Percentiles rank a stretch among this genome's conserved stretches.
Conservation (phyloP, 768 basidiomycete species). For the Russula virescens region DNA sequence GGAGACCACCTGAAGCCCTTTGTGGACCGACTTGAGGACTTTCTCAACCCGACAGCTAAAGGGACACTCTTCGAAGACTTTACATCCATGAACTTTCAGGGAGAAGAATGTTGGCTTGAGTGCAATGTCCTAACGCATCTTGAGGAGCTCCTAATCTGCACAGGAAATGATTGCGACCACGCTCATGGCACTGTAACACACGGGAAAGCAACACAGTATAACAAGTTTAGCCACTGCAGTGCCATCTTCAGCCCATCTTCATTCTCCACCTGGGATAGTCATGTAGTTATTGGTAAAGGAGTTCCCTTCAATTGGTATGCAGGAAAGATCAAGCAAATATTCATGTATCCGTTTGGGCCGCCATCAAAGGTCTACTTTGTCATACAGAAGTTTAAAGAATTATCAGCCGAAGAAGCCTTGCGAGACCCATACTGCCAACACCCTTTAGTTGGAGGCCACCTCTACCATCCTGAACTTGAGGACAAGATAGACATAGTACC, state of each 20-base stretch:
- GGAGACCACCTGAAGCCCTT: neutral
- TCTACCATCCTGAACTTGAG: neutral
- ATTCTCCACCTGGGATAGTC: neutral
- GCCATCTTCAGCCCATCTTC: neutral
- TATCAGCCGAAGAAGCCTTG: neutral
- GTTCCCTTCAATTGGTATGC: neutral
- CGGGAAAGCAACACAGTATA: neutral
- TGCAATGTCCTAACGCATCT: neutral
- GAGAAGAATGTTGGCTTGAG: neutral
- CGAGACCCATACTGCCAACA: neutral
- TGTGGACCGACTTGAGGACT: no score
- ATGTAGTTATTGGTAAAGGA: neutral
- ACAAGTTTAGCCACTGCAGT: neutral
- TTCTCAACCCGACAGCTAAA: neutral
- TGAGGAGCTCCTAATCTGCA: neutral
- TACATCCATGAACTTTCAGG: neutral
- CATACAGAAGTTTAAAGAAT: neutral
- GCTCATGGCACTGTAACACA: no score
- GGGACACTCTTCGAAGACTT: neutral
- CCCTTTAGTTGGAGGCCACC: neutral
- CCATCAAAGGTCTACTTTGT: neutral
- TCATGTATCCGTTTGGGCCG: neutral
- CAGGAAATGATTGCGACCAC: neutral
- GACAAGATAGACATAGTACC: neutral
- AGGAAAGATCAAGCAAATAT: neutral